These are phyloP conservation scores for Trichoderma sp. DNA, from an alignment of 2,329 filamentous ascomycete species.

Conservation along the genomic window DNA sequence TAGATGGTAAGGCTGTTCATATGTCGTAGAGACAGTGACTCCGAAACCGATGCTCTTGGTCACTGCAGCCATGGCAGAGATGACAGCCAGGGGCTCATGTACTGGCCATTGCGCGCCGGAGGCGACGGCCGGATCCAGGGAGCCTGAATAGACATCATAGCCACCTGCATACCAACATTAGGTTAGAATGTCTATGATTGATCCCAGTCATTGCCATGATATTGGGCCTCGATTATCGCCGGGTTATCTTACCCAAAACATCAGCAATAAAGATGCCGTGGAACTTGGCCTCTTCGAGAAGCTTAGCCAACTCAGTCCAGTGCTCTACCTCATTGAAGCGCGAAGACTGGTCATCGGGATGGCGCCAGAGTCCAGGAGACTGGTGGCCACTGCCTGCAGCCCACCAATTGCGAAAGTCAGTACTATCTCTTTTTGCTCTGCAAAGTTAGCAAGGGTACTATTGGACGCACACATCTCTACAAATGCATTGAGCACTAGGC, in stretches of 20 bases:
- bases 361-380: conserved; percentile 52
- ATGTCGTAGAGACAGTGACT: conserved; percentile 66
- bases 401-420: not conserved
- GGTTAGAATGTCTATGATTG: not conserved
- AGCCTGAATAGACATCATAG: conserved; percentile 67
- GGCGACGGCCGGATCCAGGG: conserved; percentile 55
- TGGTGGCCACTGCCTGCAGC: conserved; percentile 42
- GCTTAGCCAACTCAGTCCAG: conserved; percentile 58
- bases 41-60: conserved; percentile 68
- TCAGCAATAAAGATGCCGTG: conserved; percentile 49
- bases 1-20: conserved; percentile 68
- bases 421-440: not conserved
- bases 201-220: not conserved
- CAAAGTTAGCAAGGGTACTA: not conserved
- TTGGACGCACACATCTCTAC: conserved; percentile 38
- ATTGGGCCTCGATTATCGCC: not conserved
- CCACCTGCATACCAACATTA: conserved; percentile 42
- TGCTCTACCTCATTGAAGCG: conserved; percentile 59
- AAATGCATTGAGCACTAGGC: conserved; percentile 43
- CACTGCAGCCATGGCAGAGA: conserved; percentile 67
- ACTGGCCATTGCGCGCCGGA: conserved; percentile 69
- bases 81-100: conserved; percentile 62
- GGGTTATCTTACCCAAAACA: conserved; percentile 46
- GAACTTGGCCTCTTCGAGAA: conserved; percentile 45
- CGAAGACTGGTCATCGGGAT: conserved; percentile 61